Percentiles rank a stretch among this genome's conserved stretches.
Conservation (phyloP, 768 basidiomycete species). For the Grammothele lineata region DNA sequence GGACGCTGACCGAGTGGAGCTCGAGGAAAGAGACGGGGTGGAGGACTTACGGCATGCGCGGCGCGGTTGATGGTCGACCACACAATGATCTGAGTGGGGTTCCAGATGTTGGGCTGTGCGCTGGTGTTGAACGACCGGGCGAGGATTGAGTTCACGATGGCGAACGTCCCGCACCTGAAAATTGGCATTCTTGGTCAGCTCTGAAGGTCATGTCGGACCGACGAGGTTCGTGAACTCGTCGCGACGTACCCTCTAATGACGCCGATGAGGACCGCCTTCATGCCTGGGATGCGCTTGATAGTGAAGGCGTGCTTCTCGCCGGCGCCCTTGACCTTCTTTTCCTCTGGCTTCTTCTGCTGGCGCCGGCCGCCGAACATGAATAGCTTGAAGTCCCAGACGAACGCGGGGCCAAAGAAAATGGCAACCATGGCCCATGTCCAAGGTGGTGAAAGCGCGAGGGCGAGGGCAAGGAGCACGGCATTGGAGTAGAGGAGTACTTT, state of each 20-base stretch:
- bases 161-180: slow-evolving; percentile 2
- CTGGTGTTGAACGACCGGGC: neutral
- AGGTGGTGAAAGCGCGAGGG: neutral
- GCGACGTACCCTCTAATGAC: slow-evolving; percentile 5
- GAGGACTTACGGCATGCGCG: slow-evolving; percentile 3
- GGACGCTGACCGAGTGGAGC: no score
- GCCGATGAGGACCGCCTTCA: slow-evolving; percentile 7
- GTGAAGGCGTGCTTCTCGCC: neutral
- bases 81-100: slow-evolving; percentile 3
- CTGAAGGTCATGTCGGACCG: neutral
- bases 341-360: neutral
- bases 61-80: slow-evolving; percentile 10
- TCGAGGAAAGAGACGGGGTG: neutral
- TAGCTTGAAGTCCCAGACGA: slow-evolving; percentile 4
- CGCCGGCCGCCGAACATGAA: slow-evolving; percentile 1
- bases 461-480: slow-evolving; percentile 1
- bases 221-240: neutral
- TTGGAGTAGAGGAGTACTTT: neutral
- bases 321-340: neutral
- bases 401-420: slow-evolving; percentile 2
- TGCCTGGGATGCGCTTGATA: slow-evolving; percentile 3
- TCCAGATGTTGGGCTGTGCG: neutral
- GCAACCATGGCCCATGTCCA: slow-evolving; percentile 3
- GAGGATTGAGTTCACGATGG: slow-evolving; percentile 1
- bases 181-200: neutral